Conservation (phyloP, 805 yeast species). For the Ogataea degrootiae region DNA sequence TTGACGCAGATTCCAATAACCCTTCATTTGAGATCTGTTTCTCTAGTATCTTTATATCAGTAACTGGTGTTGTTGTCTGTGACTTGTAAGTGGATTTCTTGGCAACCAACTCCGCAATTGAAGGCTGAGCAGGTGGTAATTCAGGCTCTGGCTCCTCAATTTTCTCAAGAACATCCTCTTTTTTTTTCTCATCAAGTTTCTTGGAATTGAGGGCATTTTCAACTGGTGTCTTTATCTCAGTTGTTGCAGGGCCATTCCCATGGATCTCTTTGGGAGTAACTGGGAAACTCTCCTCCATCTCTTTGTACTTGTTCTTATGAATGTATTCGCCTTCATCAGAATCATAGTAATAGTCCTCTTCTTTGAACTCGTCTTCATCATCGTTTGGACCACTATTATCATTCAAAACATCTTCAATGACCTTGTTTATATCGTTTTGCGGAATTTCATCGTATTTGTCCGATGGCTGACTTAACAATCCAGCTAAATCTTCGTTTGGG, state of each 20-base stretch:
- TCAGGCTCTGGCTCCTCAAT: slow-evolving; percentile 41
- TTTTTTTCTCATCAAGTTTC: slow-evolving; percentile 51
- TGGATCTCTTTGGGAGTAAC: slow-evolving; percentile 4
- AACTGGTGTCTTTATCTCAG: not conserved
- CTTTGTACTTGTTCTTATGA: slow-evolving; percentile 6
- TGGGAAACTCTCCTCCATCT: slow-evolving; percentile 10
- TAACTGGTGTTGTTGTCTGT: not conserved
- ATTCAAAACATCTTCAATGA: slow-evolving; percentile 14
- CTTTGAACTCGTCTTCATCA: slow-evolving; percentile 11
- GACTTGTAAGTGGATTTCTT: slow-evolving; percentile 2
- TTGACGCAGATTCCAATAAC: slow-evolving; percentile 41
- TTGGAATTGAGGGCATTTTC: not conserved
- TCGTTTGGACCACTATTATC: slow-evolving; percentile 1
- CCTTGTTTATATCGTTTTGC: slow-evolving; percentile 16
- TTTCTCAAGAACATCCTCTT: slow-evolving; percentile 60
- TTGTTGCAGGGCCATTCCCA: not conserved
- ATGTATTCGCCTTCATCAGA: slow-evolving; percentile 20
- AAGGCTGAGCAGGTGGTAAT: not conserved
- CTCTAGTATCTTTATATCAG: slow-evolving; percentile 14
- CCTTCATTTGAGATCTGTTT: slow-evolving; percentile 26
- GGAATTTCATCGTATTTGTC: slow-evolving; percentile 12
- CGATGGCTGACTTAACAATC: slow-evolving; percentile 11
- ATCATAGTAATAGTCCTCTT: slow-evolving; percentile 18
- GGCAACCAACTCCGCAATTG: slow-evolving; percentile 10
- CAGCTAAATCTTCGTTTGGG: slow-evolving; percentile 20